Evolutionary conservation across 2,329 filamentous ascomycete species (phyloP), one percentile per base, ranked within the genome.

Genomic region (Venturia asperata): DNA sequence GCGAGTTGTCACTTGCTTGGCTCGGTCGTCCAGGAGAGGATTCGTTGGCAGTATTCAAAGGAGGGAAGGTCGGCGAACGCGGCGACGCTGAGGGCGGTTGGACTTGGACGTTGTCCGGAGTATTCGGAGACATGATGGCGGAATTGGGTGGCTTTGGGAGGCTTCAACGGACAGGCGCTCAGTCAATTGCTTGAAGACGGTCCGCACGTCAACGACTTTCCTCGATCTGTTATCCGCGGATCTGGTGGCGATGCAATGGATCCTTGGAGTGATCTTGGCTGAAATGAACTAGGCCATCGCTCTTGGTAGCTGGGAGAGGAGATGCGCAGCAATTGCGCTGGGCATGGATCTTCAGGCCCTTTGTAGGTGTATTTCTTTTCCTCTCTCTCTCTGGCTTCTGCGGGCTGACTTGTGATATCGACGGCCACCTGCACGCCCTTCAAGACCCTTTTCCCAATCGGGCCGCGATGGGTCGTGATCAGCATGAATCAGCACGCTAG

Each of bases 1-100:
- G 27, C 3, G 52, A 58, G 9, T 37, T 34, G 27, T 37, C 30
- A 19, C 52, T 58, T 17, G 52, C 27, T 58, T 37, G 24, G 37
- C 52, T 58, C 52, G 52, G 27, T 58, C 30, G 27, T 58, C 52
- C n/a, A 15, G 52, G 52, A 37, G 49, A 55, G 27, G 52, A 37
- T 37, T 58, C 52, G 21, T 58, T 58, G 21, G 52, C 52, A 24
- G 27, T 27, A 21, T 58, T 27, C 2, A 58, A 37, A 15, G 52
- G 52, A 21, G 52, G 37, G 52, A 58, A 58, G 30, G 52, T 58
- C 13, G 52, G 52, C 30, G 52, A 37, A 21, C 30, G 27, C 1
- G 52, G 30, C n/a, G 52, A 58, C 11, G 52, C 30, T 37, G 52
- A 56, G 49, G 49, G 49, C 9, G 30, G 49, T 7, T 56, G 49